These are phyloP conservation scores for Acer saccharum DNA, from an alignment of 345 rosid species.

Conservation along the genomic window DNA sequence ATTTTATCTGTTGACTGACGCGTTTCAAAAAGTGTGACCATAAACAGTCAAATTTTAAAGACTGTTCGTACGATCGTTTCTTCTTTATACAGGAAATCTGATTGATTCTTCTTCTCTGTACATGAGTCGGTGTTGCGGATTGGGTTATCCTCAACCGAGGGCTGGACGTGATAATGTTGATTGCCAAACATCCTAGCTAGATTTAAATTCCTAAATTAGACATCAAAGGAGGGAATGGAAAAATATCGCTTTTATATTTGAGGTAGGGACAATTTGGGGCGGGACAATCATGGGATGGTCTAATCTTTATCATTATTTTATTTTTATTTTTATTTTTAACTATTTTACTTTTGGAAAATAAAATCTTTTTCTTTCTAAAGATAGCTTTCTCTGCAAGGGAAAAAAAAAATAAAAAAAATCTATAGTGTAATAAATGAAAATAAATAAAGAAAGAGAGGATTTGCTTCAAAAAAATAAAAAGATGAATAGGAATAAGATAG, in stretches of 20 bases:
- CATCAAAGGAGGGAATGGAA: too few species aligned
- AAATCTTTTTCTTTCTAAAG: neutral
- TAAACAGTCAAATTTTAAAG: neutral
- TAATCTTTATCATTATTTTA: neutral
- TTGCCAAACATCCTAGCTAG: neutral
- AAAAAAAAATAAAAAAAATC: too few species aligned
- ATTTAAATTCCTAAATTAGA: neutral
- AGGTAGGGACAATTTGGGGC: neutral
- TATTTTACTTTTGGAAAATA: neutral
- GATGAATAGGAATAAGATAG: too few species aligned
- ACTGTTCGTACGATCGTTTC: neutral
- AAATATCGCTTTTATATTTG: neutral
- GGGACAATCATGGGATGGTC: too few species aligned
- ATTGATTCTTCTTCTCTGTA: neutral
- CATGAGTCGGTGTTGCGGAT: neutral
- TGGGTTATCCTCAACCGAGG: neutral
- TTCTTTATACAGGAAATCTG: neutral
- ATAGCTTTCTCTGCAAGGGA: neutral
- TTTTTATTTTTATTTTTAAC: neutral
- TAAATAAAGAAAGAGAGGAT: too few species aligned
- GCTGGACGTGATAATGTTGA: neutral
- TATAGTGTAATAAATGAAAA: too few species aligned
- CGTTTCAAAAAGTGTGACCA: neutral
- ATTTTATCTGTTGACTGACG: conserved; percentile 11
- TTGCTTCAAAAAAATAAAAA: too few species aligned